Conservation (phyloP, 2,329 filamentous ascomycete genomes). For the Diaporthe citri region DNA sequence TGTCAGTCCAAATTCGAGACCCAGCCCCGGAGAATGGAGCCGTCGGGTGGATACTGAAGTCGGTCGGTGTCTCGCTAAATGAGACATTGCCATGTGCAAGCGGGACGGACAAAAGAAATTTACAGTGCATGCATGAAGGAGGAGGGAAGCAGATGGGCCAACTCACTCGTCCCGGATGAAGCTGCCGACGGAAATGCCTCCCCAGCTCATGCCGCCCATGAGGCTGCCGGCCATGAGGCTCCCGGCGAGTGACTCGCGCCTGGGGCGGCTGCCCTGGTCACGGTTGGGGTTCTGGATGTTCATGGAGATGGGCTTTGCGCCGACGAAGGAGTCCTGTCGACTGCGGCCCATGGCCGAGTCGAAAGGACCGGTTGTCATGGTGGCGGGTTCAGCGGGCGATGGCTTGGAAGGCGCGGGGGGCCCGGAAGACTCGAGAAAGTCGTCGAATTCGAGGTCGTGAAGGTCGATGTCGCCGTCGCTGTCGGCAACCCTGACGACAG, state of each 20-base stretch:
- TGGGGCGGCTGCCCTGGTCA: slow-evolving; percentile 67
- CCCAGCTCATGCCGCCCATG: slow-evolving; percentile 94
- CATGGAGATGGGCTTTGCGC: slow-evolving; percentile 75
- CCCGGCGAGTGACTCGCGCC: slow-evolving; percentile 73
- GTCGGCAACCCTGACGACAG: slow-evolving; percentile 38
- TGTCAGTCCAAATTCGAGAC: slow-evolving; percentile 45
- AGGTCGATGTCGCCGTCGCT: slow-evolving; percentile 46
- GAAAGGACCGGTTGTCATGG: slow-evolving; percentile 72
- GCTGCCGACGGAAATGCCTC: slow-evolving; percentile 93
- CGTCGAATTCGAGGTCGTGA: slow-evolving; percentile 46
- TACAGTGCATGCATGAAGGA: slow-evolving; percentile 37
- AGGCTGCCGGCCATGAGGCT: slow-evolving; percentile 77
- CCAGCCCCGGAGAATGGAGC: slow-evolving; percentile 9
- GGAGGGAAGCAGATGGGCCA: slow-evolving; percentile 36
- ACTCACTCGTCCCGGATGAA: slow-evolving; percentile 98
- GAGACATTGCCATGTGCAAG: slow-evolving; percentile 42
- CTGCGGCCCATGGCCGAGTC: slow-evolving; percentile 70
- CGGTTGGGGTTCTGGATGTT: slow-evolving; percentile 75
- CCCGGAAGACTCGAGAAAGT: slow-evolving; percentile 44
- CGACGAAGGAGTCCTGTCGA: slow-evolving; percentile 76
- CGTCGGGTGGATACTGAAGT: slow-evolving; percentile 21
- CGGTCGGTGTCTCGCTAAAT: slow-evolving; percentile 24
- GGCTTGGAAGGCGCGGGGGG: slow-evolving; percentile 6
- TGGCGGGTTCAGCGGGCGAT: slow-evolving; percentile 51
- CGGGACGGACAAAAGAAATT: slow-evolving; percentile 41